These are phyloP conservation scores for Melampsora occidentalis DNA, from an alignment of 1,284 basidiomycete genomes.

Conservation along the genomic window DNA sequence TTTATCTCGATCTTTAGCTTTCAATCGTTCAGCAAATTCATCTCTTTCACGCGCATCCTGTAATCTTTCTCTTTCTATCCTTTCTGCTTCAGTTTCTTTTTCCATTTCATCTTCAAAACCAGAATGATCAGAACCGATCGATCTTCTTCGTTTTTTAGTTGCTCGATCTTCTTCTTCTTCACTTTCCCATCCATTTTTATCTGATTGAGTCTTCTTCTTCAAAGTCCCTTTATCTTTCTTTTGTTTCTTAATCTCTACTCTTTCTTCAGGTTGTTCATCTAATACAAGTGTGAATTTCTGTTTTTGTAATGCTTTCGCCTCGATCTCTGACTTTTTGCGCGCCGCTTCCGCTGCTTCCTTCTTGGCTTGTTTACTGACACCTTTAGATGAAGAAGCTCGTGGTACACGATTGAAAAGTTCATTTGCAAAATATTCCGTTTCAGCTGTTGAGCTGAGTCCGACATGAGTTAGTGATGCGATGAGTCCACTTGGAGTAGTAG, in stretches of 20 bases:
- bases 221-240: slow-evolving; percentile 59
- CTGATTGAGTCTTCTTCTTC: slow-evolving; percentile 55
- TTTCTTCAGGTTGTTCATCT: slow-evolving; percentile 28
- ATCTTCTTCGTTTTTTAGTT: slow-evolving; percentile 16
- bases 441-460: slow-evolving; percentile 28
- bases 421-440: slow-evolving; percentile 33
- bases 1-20: slow-evolving; percentile 74
- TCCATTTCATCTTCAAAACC: slow-evolving; percentile 60
- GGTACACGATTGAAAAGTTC: slow-evolving; percentile 35
- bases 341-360: slow-evolving; percentile 7
- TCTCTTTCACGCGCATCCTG: slow-evolving; percentile 83
- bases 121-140: slow-evolving; percentile 43
- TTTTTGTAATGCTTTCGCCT: slow-evolving; percentile 30
- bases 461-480: slow-evolving; percentile 8
- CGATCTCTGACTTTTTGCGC: slow-evolving; percentile 33
- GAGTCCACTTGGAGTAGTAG: slow-evolving; percentile 8
- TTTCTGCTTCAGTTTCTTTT: slow-evolving; percentile 67
- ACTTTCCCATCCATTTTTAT: slow-evolving; percentile 51
- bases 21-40: slow-evolving; percentile 84
- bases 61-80: slow-evolving; percentile 70
- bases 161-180: slow-evolving; percentile 43
- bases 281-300: slow-evolving; percentile 32
- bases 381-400: slow-evolving; percentile 8
- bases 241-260: slow-evolving; percentile 25
- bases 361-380: slow-evolving; percentile 2